A percentile compares a stretch with the other conserved stretches of the same genome.
Evolutionary conservation across 2,329 filamentous ascomycete species (phyloP).

Genomic region (Incumbomyces lentus): DNA sequence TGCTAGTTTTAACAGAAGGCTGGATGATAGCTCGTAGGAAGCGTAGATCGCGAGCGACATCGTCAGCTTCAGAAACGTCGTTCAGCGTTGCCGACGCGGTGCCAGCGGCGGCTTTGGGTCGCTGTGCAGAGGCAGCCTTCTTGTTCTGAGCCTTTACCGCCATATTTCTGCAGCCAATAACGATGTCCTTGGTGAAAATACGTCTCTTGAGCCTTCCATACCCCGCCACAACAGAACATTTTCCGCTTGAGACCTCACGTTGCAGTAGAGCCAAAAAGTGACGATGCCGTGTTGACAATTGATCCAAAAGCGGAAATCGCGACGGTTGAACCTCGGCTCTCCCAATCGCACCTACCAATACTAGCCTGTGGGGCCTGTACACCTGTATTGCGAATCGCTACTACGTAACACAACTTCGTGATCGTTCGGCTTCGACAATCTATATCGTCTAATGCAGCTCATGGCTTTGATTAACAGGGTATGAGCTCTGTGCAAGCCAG

Average conservation of each 20-base stretch:
- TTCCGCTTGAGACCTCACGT: too few species aligned
- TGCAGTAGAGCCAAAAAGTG: too few species aligned
- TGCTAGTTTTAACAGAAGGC: not conserved
- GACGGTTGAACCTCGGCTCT: not conserved
- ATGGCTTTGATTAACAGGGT: slow-evolving; percentile 2
- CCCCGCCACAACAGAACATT: too few species aligned
- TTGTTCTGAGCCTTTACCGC: too few species aligned
- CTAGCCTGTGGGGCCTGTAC: too few species aligned
- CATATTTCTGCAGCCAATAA: too few species aligned
- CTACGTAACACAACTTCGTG: too few species aligned
- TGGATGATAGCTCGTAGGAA: slow-evolving; percentile 5
- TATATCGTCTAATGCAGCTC: not conserved
- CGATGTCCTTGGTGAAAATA: too few species aligned
- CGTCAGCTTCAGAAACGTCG: not conserved
- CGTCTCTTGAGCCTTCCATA: too few species aligned
- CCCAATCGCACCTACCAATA: not conserved
- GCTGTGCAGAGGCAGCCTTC: too few species aligned
- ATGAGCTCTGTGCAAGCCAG: slow-evolving; percentile 5
- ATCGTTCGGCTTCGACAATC: not conserved
- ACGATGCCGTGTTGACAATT: not conserved
- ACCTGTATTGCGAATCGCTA: too few species aligned
- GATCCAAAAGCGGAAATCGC: slow-evolving; percentile 1
- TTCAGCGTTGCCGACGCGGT: not conserved
- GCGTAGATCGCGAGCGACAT: slow-evolving; percentile 1
- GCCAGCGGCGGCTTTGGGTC: not conserved